These are phyloP conservation scores for Lentithecium fluviatile DNA, from an alignment of 495 filamentous ascomycete species.

Conservation along the genomic window DNA sequence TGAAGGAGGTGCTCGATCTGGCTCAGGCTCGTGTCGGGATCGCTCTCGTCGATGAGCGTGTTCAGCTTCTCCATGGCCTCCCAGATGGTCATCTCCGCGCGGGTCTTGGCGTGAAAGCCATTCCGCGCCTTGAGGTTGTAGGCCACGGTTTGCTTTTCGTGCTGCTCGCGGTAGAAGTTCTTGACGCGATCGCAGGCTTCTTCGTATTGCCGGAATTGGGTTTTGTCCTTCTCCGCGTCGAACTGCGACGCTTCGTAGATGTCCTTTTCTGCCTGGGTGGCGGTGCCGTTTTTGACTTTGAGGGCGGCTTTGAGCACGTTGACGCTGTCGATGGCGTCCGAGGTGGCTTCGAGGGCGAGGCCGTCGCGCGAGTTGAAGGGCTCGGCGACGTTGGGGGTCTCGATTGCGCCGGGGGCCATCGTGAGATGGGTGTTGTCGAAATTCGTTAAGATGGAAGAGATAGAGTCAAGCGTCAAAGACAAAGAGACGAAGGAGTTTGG, in stretches of 20 bases:
- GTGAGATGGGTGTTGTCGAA: slow-evolving; percentile 1
- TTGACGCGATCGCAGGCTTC: slow-evolving; percentile 76
- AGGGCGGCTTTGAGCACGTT: slow-evolving; percentile 66
- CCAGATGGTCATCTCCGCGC: slow-evolving; percentile 80
- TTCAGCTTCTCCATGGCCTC: slow-evolving; percentile 87
- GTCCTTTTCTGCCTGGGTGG: slow-evolving; percentile 48
- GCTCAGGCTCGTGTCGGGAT: slow-evolving; percentile 80
- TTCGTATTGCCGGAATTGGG: slow-evolving; percentile 75
- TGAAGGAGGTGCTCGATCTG: slow-evolving; percentile 89
- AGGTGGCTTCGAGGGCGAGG: slow-evolving; percentile 72
- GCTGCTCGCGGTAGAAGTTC: slow-evolving; percentile 80
- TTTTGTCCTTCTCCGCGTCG: slow-evolving; percentile 76
- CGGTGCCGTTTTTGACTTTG: slow-evolving; percentile 48
- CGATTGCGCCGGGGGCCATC: slow-evolving; percentile 43
- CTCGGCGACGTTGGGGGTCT: slow-evolving; percentile 37
- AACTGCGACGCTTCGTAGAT: slow-evolving; percentile 66
- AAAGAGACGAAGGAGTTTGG: background rate
- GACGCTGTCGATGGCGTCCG: slow-evolving; percentile 76
- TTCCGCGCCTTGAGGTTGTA: slow-evolving; percentile 78
- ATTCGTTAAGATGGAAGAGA: background rate
- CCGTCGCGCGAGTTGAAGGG: slow-evolving; percentile 55
- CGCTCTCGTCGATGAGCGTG: slow-evolving; percentile 81
- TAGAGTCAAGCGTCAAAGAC: background rate
- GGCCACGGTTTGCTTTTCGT: slow-evolving; percentile 79
- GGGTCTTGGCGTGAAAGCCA: slow-evolving; percentile 63